Evolutionary conservation across 1,284 basidiomycete genomes (phyloP).

Genomic region (Sporisorium iseilematis-ciliati): DNA sequence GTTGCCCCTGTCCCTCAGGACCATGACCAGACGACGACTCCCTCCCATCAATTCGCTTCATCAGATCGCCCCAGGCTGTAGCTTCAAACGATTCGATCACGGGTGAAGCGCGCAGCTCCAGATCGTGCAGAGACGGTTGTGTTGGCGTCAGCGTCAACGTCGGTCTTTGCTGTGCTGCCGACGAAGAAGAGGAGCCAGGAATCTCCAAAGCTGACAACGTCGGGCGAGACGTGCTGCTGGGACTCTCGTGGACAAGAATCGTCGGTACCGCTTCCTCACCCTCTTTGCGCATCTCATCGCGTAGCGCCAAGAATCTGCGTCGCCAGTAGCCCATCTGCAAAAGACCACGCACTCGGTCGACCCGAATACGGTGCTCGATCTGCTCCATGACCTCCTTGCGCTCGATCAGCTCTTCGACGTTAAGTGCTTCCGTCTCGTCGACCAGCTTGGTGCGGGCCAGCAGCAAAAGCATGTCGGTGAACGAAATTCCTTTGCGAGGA

Average conservation of each 20-base stretch:
- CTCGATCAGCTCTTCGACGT: conserved; percentile 65
- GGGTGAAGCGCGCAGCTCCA: conserved; percentile 47
- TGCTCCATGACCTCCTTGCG: conserved; percentile 55
- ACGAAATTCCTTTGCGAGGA: conserved; percentile 78
- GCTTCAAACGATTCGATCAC: conserved; percentile 49
- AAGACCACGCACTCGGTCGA: conserved; percentile 62
- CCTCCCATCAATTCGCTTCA: conserved; percentile 47
- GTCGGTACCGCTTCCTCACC: conserved; percentile 20
- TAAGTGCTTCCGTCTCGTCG: conserved; percentile 75
- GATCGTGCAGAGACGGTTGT: conserved; percentile 36
- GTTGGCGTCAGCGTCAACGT: conserved; percentile 22
- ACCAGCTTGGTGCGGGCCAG: conserved; percentile 93
- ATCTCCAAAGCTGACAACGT: conserved; percentile 15
- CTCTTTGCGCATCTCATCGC: conserved; percentile 29
- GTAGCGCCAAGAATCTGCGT: conserved; percentile 54
- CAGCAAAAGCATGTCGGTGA: conserved; percentile 88
- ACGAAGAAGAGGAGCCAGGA: conserved; percentile 11
- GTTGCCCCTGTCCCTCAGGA: conserved; percentile 1
- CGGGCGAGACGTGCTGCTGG: conserved; percentile 12
- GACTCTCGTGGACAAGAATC: conserved; percentile 29
- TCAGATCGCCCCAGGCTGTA: conserved; percentile 54
- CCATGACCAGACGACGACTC: conserved; percentile 3
- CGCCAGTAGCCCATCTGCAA: conserved; percentile 61
- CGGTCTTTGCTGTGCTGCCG: conserved; percentile 6
- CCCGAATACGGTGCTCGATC: conserved; percentile 60